Evolutionary conservation across 192 early-diverging fungal genomes (phyloP), one percentile per base, ranked within the genome.

Genomic region (Podila verticillata): DNA sequence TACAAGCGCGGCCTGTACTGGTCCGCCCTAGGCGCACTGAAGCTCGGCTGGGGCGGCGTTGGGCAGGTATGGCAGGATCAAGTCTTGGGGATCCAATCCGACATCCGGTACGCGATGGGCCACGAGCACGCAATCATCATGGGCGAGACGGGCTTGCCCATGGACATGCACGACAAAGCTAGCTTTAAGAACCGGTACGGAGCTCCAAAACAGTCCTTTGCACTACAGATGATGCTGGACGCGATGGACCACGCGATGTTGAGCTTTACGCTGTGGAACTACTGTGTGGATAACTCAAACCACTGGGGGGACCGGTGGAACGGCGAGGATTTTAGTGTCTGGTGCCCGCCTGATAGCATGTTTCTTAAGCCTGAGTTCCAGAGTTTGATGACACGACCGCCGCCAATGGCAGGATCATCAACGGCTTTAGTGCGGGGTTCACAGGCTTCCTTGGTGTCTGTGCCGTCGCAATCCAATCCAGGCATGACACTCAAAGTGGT

Each of bases 301-400:
- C 57, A 70, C 24, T 86, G 86, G 84, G 88, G 88, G 5, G 88
- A 89, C 71, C 72, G 71, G 15, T 89, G 88, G 88, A 85, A 86
- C 56, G 88, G 88, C 3, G 88, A 89, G 60, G 88, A 89, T 48
- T 78, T 89, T 7, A 85, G 84, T 72, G 62, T 89, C 8, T 88
- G 82, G 82, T 68, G 66, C 26, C 54, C 63, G 0, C 68, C 44
- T 31, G 44, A 72, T 24, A 58, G 64, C 30, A 61, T 4, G 10
- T 72, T 80, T 34, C 2, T 68, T 12, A 31, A 57, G 1, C 66
- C 70, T 5, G 70, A 68, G 0, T 63, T 68, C 39, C 48, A 54
- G 51, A 54, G 9, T 7, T 0, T 54, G 20, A 7, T 54, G 15
- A 9, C 44, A 19, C 20, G 22, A 6, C 22, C 20, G 7, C 22